Percentiles rank a stretch among this genome's conserved stretches.
phyloP scores from a whole-genome alignment of 495 filamentous ascomycete species.

The Lindgomyces ingoldianus region DNA sequence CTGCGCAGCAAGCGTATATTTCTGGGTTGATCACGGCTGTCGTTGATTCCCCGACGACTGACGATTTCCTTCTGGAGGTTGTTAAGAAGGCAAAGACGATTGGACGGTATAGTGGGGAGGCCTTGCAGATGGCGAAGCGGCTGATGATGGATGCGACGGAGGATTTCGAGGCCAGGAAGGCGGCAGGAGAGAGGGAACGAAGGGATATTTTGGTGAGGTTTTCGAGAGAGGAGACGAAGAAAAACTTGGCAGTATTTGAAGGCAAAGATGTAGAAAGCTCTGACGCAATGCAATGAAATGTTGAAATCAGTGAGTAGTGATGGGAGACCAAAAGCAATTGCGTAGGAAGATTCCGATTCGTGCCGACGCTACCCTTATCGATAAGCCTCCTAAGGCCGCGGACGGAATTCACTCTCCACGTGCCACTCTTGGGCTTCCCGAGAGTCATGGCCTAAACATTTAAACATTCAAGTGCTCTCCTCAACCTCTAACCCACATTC shows the following conservation, averaged over 20 bases:
- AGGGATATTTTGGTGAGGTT: slow-evolving; percentile 24
- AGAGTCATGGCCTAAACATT: neutral
- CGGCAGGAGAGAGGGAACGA: slow-evolving; percentile 24
- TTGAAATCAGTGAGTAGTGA: neutral
- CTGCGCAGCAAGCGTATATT: slow-evolving; percentile 25
- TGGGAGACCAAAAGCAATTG: neutral
- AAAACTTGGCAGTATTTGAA: slow-evolving; percentile 22
- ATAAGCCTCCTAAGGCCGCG: slow-evolving; percentile 21
- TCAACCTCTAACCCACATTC: slow-evolving; percentile 8
- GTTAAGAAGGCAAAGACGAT: slow-evolving; percentile 27
- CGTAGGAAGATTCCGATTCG: neutral
- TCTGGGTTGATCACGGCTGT: slow-evolving; percentile 28
- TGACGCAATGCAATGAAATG: no score
- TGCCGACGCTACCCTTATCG: slow-evolving; percentile 23
- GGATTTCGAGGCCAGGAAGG: slow-evolving; percentile 21
- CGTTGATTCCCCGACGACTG: neutral
- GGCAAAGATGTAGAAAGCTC: slow-evolving; percentile 18
- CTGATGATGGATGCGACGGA: slow-evolving; percentile 13
- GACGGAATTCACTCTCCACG: neutral
- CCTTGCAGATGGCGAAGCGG: slow-evolving; percentile 26
- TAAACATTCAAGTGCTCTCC: slow-evolving; percentile 8
- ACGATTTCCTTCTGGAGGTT: slow-evolving; percentile 17
- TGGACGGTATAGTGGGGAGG: slow-evolving; percentile 23
- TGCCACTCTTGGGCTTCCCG: neutral
- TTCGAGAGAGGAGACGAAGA: slow-evolving; percentile 25